Base-by-base conservation (phyloP, 768 basidiomycete species). In the Termitomyces sp. region DNA sequence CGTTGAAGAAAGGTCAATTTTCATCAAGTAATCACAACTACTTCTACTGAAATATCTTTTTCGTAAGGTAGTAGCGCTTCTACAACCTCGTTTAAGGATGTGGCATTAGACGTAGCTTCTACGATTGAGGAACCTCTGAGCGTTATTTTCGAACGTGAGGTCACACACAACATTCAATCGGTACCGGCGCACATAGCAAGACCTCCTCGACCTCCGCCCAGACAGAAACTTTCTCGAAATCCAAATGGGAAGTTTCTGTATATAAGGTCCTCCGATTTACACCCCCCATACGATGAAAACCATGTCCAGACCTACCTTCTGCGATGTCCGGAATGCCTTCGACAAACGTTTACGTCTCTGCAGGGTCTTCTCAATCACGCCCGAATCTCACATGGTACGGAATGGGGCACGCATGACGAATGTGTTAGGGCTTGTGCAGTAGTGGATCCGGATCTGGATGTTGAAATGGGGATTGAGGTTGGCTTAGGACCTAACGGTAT, bases 341-440 rank as follows among this genome's bases (percentile, higher is more conserved):
- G 78, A 45, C 77, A 73, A 1, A 62, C 75, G 0, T 83, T 83
- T 58, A 75, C 74, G 5, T 76, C 77, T 6, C 71, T 82, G 1
- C 82, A 83, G 66, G 82, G 81, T 4, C 73, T 83, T 16, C 72
- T 81, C 29, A 82, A 82, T 62, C 82, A 83, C 57, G 80, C 77
- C 31, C 77, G 82, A 12, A 73, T 81, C 32, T 69, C 73, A 6
- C 82, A 83, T 64, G 67, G 63, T 40, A 68, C 77, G 31, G 80
- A 78, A 58, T 83, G 80, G 79, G 80, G 77, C 11, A 79, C 77
- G 9, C 82, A 83, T 55, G 82, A 83, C 41, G 80, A 80, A 48
- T 83, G 81, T 57, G 77, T 82, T 6, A 71, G 75, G 43, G 77
- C 78, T 5, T 82, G 82, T 66, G 77, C 80, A 7, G 70, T 75